These are phyloP conservation scores for Fragaria iinumae DNA, from an alignment of 306 rosid species.

Conservation along the genomic window DNA sequence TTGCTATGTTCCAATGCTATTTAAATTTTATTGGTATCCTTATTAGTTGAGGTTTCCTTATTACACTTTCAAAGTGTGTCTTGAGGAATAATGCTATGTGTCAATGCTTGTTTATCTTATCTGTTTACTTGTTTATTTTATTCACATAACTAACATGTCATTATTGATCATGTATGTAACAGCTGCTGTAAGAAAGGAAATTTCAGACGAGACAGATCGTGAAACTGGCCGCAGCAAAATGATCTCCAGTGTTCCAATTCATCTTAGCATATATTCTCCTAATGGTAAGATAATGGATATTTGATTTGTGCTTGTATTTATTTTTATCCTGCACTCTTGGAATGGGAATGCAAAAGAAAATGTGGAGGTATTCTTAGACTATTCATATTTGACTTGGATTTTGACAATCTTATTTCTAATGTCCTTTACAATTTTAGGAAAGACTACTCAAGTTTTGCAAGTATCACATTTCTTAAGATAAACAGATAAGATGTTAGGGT, in stretches of 20 bases:
- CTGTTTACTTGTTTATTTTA: not conserved
- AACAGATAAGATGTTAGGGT: not conserved
- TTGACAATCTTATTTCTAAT: not conserved
- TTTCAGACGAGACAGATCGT: slow-evolving; percentile 90
- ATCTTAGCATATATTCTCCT: slow-evolving; percentile 91
- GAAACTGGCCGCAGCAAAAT: slow-evolving; percentile 86
- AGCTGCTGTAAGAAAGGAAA: slow-evolving; percentile 97
- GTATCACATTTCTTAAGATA: not conserved
- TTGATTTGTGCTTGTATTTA: slow-evolving; percentile 7
- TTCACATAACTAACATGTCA: not conserved
- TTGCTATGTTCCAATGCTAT: not conserved
- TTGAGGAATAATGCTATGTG: not conserved
- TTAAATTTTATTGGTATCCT: not conserved
- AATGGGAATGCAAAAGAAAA: not conserved
- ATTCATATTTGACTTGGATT: not conserved
- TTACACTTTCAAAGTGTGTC: not conserved
- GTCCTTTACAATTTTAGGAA: not conserved
- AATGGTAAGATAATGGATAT: slow-evolving; percentile 46
- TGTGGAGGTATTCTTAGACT: not conserved
- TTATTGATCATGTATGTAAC: slow-evolving; percentile 23
- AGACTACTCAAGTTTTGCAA: not conserved
- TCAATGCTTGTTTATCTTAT: not conserved
- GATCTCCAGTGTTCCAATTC: slow-evolving; percentile 90
- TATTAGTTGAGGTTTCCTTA: not conserved
- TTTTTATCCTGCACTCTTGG: not conserved